These are phyloP conservation scores for Vigna radiata DNA, from an alignment of 306 rosid species.

Conservation along the genomic window DNA sequence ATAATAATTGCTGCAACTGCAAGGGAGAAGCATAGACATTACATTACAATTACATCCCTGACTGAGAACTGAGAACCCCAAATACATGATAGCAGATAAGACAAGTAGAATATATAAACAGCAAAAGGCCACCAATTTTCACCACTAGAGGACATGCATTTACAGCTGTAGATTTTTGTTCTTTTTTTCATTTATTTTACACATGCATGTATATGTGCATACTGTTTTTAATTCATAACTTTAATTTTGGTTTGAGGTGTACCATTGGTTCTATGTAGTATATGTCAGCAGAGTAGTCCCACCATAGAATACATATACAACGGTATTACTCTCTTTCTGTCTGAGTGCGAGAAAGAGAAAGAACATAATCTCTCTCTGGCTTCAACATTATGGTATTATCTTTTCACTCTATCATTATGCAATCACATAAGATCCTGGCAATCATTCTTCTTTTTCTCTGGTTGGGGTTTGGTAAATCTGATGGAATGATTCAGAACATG, in stretches of 20 bases:
- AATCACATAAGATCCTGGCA: conserved; percentile 48
- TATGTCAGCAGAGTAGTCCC: conserved; percentile 51
- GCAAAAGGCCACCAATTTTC: conserved; percentile 49
- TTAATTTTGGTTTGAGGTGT: conserved; percentile 31
- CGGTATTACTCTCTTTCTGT: conserved; percentile 33
- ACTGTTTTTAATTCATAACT: neutral
- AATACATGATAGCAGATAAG: conserved; percentile 50
- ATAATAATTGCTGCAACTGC: conserved; percentile 40
- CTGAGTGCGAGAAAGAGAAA: conserved; percentile 38
- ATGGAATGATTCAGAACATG: conserved; percentile 26
- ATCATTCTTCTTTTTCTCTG: conserved; percentile 36
- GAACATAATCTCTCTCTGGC: conserved; percentile 14
- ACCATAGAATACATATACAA: conserved; percentile 32
- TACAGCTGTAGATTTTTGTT: conserved; percentile 66
- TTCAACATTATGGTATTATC: conserved; percentile 39
- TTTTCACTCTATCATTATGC: conserved; percentile 46
- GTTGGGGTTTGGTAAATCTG: conserved; percentile 11
- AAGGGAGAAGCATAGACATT: conserved; percentile 42
- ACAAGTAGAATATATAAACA: conserved; percentile 51
- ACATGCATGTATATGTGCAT: neutral
- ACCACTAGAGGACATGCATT: conserved; percentile 53
- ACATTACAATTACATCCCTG: conserved; percentile 40
- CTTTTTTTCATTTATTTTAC: neutral
- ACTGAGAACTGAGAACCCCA: conserved; percentile 33
- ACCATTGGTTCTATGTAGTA: conserved; percentile 36